Conservation (phyloP, 2,329 filamentous ascomycete genomes). For the Colletotrichum incanum region DNA sequence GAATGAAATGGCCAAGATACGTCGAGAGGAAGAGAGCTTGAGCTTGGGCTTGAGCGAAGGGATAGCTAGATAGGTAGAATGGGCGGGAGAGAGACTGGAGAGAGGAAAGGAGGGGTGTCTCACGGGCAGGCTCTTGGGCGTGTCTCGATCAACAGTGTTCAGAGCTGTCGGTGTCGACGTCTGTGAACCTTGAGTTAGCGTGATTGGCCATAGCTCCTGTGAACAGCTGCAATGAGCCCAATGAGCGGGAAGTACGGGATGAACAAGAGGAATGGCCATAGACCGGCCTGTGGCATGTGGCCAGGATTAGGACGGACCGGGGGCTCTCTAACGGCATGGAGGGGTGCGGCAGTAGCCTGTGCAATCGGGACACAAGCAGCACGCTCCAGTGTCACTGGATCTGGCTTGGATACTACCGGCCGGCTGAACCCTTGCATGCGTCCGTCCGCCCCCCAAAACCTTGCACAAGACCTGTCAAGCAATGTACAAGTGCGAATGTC, state of each 20-base stretch:
- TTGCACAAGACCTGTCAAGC: constrained; percentile 40
- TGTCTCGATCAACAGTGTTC: neutral
- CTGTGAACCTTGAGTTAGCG: constrained; percentile 42
- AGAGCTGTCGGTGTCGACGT: constrained; percentile 22
- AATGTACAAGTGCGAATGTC: constrained; percentile 20
- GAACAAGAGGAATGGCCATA: constrained; percentile 36
- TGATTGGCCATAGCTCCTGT: constrained; percentile 44
- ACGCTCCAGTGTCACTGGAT: constrained; percentile 42
- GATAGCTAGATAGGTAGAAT: neutral
- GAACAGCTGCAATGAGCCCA: constrained; percentile 39
- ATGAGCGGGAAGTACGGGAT: constrained; percentile 39
- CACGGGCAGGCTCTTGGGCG: neutral
- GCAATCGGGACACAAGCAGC: constrained; percentile 43
- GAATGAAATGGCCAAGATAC: neutral
- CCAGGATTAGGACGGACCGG: constrained; percentile 38
- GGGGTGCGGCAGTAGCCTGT: constrained; percentile 39
- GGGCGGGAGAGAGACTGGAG: constrained; percentile 2
- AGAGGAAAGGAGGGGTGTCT: neutral
- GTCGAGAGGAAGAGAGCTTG: constrained; percentile 19
- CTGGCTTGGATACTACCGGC: constrained; percentile 40
- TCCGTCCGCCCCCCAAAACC: constrained; percentile 38
- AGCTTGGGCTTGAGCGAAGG: constrained; percentile 9
- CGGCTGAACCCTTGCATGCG: constrained; percentile 44
- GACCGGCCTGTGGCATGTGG: constrained; percentile 37
- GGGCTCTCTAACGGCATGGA: constrained; percentile 41